Evolutionary conservation across 139 green algal species (phyloP).

Genomic region (Chlorella sp.): DNA sequence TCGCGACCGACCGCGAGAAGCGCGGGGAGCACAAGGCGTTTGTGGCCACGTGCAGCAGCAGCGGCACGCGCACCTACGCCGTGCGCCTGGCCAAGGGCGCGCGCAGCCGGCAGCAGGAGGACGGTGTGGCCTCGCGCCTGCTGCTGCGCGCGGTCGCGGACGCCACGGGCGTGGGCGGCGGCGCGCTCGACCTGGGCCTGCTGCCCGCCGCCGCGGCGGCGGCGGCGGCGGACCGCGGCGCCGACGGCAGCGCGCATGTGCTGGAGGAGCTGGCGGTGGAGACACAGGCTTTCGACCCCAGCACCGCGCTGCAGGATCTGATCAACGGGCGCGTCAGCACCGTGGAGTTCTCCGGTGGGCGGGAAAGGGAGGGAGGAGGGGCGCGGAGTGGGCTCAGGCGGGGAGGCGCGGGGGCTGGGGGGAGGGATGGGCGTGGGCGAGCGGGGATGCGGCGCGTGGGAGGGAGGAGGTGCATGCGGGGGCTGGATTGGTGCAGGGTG

Average conservation of each 20-base stretch:
- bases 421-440: too few relatives aligned
- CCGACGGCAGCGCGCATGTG: too few relatives aligned
- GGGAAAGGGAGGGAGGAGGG: too few relatives aligned
- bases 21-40: conserved; percentile 70
- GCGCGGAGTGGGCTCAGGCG: too few relatives aligned
- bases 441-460: too few relatives aligned
- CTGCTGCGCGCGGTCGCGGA: conserved; percentile 51
- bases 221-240: too few relatives aligned
- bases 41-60: conserved; percentile 42
- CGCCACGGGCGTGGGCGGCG: conserved; percentile 6
- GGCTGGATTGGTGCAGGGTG: neutral
- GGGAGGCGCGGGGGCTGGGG: too few relatives aligned
- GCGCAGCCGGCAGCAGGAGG: conserved; percentile 57
- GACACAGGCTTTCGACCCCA: neutral
- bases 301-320: conserved; percentile 47
- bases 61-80: conserved; percentile 14
- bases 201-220: neutral
- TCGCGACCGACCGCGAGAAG: conserved; percentile 69
- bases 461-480: too few relatives aligned
- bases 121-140: conserved; percentile 57
- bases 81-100: conserved; percentile 67
- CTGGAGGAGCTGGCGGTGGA: conserved; percentile 43
- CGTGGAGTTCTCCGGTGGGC: conserved; percentile 73
- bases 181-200: neutral
- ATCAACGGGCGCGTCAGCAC: conserved; percentile 53